Evolutionary conservation across 176 grass and related monocot species (phyloP).

Genomic region (Thalia dealbata): DNA sequence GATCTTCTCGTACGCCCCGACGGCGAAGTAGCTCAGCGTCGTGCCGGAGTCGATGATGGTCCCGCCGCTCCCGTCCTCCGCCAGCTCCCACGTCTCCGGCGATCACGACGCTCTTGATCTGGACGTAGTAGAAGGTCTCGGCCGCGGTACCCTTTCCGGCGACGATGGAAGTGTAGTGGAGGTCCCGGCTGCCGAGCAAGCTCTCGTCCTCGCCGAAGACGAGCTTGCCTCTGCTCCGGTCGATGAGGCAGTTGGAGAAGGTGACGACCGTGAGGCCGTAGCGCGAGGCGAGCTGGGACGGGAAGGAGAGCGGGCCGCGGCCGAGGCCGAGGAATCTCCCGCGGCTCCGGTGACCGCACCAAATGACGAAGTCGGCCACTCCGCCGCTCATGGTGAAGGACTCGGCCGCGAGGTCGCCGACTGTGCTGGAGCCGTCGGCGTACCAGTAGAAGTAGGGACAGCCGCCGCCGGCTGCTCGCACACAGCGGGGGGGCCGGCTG

Average conservation of each 20-base stretch:
- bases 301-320: slow-evolving; percentile 71
- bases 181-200: slow-evolving; percentile 29
- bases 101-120: slow-evolving; percentile 42
- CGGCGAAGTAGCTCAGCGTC: slow-evolving; percentile 86
- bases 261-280: slow-evolving; percentile 72
- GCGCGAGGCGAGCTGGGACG: slow-evolving; percentile 62
- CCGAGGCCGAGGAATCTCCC: slow-evolving; percentile 85
- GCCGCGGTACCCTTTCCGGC: background rate
- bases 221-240: slow-evolving; percentile 84
- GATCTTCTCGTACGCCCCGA: slow-evolving; percentile 54
- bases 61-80: slow-evolving; percentile 48
- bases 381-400: slow-evolving; percentile 75
- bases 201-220: slow-evolving; percentile 59
- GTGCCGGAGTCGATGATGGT: slow-evolving; percentile 91
- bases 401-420: slow-evolving; percentile 74
- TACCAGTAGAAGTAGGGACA: slow-evolving; percentile 99
- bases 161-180: slow-evolving; percentile 78
- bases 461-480: background rate
- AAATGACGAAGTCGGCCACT: slow-evolving; percentile 56
- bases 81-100: slow-evolving; percentile 28
- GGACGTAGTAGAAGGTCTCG: slow-evolving; percentile 91
- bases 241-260: slow-evolving; percentile 95
- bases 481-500: background rate
- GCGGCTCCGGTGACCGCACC: slow-evolving; percentile 85
- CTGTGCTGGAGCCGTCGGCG: slow-evolving; percentile 81